Percentiles rank a stretch among this genome's conserved stretches.
phyloP scores from a whole-genome alignment of 805 yeast species.

The Hanseniaspora mollemarum region DNA sequence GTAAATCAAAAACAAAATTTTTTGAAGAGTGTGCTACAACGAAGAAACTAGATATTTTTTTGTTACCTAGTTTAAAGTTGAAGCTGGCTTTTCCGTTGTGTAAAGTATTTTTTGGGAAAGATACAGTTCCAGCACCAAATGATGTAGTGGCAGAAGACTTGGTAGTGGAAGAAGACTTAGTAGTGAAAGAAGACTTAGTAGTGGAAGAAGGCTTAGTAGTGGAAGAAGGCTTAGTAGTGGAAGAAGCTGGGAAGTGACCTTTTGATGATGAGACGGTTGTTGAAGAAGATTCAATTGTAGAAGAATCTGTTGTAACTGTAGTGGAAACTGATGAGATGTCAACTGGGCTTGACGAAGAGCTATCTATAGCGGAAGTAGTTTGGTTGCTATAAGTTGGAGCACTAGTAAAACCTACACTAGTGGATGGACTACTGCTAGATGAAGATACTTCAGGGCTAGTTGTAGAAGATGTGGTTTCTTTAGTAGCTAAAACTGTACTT shows the following conservation, averaged over 20 bases:
- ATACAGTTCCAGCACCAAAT: not conserved
- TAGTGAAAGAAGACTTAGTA: not conserved
- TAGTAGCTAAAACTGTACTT: not conserved
- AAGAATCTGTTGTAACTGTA: too few relatives aligned
- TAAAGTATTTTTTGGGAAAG: not conserved
- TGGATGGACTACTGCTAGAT: conserved; percentile 3
- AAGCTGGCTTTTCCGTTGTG: conserved; percentile 6
- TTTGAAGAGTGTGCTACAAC: not conserved
- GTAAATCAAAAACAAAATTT: not conserved
- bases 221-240: not conserved
- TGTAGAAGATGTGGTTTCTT: not conserved
- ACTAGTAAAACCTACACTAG: too few relatives aligned
- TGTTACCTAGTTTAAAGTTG: not conserved
- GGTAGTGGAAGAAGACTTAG: not conserved
- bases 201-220: not conserved
- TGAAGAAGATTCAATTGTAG: not conserved
- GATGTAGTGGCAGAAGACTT: not conserved
- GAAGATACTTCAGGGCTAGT: not conserved
- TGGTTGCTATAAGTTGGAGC: not conserved
- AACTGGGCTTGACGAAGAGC: not conserved
- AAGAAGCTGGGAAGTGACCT: not conserved
- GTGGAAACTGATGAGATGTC: not conserved
- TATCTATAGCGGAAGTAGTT: not conserved
- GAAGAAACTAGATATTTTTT: not conserved
- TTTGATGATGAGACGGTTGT: not conserved